phyloP scores from a whole-genome alignment of 108 stramenopile species.

The Nitzschia palea region DNA sequence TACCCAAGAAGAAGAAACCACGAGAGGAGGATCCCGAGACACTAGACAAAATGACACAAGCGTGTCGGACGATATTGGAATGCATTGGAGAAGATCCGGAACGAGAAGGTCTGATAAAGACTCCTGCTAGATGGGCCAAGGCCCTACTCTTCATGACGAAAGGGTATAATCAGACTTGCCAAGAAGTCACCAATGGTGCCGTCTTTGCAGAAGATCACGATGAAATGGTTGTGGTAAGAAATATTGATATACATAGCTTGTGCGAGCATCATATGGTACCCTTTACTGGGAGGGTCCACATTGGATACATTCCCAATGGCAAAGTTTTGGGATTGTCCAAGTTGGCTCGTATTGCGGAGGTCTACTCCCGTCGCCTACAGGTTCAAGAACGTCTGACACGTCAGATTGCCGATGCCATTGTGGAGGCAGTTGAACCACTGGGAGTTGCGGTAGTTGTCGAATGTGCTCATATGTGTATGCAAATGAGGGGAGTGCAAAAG shows the following conservation, averaged over 20 bases:
- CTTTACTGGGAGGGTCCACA: constrained; percentile 93
- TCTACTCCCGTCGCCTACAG: constrained; percentile 92
- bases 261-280: constrained; percentile 99
- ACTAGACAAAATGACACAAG: constrained; percentile 76
- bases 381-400: constrained; percentile 98
- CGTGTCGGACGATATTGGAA: constrained; percentile 89
- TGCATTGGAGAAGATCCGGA: constrained; percentile 96
- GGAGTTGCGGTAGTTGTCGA: constrained; percentile 99
- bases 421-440: constrained; percentile 87
- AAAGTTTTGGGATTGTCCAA: constrained; percentile 94
- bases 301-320: constrained; percentile 97
- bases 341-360: constrained; percentile 93
- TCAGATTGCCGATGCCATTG: constrained; percentile 96
- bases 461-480: constrained; percentile 98
- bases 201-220: constrained; percentile 91
- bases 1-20: too few relatives aligned
- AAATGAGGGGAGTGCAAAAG: constrained; percentile 97
- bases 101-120: constrained; percentile 92
- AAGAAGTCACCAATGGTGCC: constrained; percentile 87
- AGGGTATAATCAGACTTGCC: constrained; percentile 80
- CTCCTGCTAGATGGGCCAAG: constrained; percentile 95
- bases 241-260: constrained; percentile 94
- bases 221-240: constrained; percentile 96
- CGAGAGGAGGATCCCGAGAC: constrained; percentile 21
- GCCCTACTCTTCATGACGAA: constrained; percentile 91